A percentile compares a stretch with the other conserved stretches of the same genome.
Evolutionary conservation across 1,284 basidiomycete species (phyloP).

Genomic region (Pholiota adiposa): DNA sequence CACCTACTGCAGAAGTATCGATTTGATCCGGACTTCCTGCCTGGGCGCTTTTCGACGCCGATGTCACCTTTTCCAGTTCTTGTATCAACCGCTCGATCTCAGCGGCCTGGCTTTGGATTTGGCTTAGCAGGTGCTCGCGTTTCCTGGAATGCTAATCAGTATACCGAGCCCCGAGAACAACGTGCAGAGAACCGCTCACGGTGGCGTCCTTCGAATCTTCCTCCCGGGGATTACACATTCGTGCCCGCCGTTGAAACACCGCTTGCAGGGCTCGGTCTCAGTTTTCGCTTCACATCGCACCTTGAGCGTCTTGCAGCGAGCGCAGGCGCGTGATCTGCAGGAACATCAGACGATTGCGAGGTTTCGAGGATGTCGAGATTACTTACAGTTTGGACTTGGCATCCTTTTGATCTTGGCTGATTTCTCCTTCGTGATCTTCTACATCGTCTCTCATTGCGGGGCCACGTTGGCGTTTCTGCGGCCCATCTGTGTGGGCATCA

Average conservation of each 20-base stretch:
- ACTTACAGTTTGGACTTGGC: conserved; percentile 53
- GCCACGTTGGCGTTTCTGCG: conserved; percentile 34
- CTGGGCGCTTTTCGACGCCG: conserved; percentile 22
- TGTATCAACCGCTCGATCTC: conserved; percentile 72
- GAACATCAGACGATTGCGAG: conserved; percentile 5
- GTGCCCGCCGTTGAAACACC: conserved; percentile 66
- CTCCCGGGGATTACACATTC: conserved; percentile 78
- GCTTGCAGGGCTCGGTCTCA: conserved; percentile 70
- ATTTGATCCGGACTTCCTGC: conserved; percentile 22
- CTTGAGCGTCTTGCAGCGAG: conserved; percentile 77
- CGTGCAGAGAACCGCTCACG: conserved; percentile 49
- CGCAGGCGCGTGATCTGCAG: conserved; percentile 59
- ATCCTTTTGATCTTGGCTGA: conserved; percentile 37
- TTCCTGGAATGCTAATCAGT: conserved; percentile 47
- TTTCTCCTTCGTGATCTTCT: conserved; percentile 39
- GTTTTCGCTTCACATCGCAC: conserved; percentile 74
- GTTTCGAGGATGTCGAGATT: conserved; percentile 39
- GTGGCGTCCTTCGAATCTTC: conserved; percentile 75
- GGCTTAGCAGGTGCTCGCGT: conserved; percentile 73
- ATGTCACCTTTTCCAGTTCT: conserved; percentile 51
- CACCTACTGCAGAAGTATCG: conserved; percentile 26
- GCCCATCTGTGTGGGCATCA: conserved; percentile 11
- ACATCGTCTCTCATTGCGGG: conserved; percentile 32
- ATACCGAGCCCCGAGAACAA: not conserved
- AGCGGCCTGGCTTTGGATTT: conserved; percentile 72